Evolutionary conservation across 2,329 filamentous ascomycete genomes (phyloP).

Genomic region (Clarireedia monteithiana): DNA sequence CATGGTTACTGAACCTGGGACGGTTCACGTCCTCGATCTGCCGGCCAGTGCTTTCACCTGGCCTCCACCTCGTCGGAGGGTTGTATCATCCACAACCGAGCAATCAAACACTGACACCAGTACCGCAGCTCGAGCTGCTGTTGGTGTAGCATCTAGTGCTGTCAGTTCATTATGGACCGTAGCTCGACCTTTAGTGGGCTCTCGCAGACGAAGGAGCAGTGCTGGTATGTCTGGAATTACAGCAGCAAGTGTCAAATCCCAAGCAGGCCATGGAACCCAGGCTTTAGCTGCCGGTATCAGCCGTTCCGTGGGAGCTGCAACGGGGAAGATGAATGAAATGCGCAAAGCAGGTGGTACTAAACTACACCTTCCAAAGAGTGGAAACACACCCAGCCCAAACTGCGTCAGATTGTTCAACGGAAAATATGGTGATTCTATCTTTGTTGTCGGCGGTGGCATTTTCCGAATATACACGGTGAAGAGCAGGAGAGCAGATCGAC

Average conservation of each 20-base stretch:
- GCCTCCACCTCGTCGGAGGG: constrained; percentile 53
- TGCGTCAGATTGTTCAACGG: constrained; percentile 61
- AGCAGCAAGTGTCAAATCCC: constrained; percentile 28
- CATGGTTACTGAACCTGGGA: constrained; percentile 90
- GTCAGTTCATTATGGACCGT: constrained; percentile 28
- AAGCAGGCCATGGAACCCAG: constrained; percentile 63
- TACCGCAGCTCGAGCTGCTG: constrained; percentile 40
- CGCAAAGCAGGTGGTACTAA: constrained; percentile 67
- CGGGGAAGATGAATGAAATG: constrained; percentile 63
- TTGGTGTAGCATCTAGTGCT: constrained; percentile 27
- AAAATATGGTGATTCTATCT: constrained; percentile 54
- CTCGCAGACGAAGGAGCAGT: constrained; percentile 27
- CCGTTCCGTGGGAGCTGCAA: constrained; percentile 61
- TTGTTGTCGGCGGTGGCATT: constrained; percentile 56
- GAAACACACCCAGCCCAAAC: constrained; percentile 44
- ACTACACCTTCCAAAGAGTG: constrained; percentile 58
- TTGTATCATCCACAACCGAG: constrained; percentile 12
- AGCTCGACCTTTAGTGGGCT: constrained; percentile 26
- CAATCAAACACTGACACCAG: constrained; percentile 31
- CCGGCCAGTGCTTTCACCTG: constrained; percentile 76
- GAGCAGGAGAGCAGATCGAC: constrained; percentile 41
- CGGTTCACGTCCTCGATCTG: constrained; percentile 85
- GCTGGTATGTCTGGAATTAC: constrained; percentile 25
- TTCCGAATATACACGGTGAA: constrained; percentile 51
- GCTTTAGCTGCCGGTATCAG: constrained; percentile 67